phyloP scores from a whole-genome alignment of 257 asterid genomes.

The Scutellaria minor region DNA sequence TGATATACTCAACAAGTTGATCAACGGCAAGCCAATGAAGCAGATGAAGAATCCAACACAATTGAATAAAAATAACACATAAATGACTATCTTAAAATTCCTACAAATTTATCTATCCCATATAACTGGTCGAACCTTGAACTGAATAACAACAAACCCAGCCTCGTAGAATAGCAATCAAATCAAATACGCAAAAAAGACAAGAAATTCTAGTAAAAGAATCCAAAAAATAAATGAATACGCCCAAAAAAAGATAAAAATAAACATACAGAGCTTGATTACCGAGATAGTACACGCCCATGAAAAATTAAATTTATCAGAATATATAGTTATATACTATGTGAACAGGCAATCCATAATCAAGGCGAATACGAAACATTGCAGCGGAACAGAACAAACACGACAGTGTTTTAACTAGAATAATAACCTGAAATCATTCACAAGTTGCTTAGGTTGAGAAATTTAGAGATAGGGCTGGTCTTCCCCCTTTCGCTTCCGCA shows the following conservation, averaged over 20 bases:
- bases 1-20: background rate
- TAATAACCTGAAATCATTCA: conserved; percentile 21
- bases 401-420: background rate
- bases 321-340: background rate
- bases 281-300: background rate
- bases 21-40: conserved; percentile 9
- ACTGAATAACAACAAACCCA: conserved; percentile 1
- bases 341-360: conserved; percentile 20
- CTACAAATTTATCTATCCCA: background rate
- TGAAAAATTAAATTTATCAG: background rate
- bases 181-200: background rate
- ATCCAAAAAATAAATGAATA: background rate
- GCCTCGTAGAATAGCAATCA: background rate
- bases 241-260: background rate
- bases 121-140: background rate
- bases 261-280: background rate
- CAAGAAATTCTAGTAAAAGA: background rate
- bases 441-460: conserved; percentile 22
- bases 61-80: background rate
- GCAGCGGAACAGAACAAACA: conserved; percentile 7
- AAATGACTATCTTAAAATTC: background rate
- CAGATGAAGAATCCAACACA: conserved; percentile 13
- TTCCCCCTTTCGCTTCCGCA: background rate
- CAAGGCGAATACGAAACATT: background rate
- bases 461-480: background rate